Evolutionary conservation across 805 yeast species (phyloP), one percentile per base, ranked within the genome.

Genomic region (Kuraishia capsulata): DNA sequence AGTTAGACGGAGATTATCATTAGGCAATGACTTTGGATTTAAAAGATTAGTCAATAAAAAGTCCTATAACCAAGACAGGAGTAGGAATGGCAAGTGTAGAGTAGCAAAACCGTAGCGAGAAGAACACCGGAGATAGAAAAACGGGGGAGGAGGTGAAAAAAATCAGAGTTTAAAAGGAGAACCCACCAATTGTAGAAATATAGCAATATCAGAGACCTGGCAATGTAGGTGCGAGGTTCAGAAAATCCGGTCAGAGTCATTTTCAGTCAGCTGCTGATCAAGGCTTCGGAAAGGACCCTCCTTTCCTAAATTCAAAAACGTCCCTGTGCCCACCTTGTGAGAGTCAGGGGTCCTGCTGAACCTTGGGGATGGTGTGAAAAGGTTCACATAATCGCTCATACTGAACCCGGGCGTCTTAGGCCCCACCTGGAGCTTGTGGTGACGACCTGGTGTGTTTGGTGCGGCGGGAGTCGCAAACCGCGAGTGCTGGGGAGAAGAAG

Each of bases 371-470:
- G 92, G 92, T 1, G 89, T 78, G 53, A 80, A 79, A 44, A 82
- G 69, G 52, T 85, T 81, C 29, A 86, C 81, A 54, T 83, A 85
- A 53, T 85, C 95, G 52, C 76, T 79, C 78, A 85, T 76, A 56
- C 85, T 84, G 62, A 85, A 84, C 2, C 81, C 82, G 1, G 81
- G 81, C 0, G 84, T 81, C 45, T 59, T 57, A 28, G 48, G 49
- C 4, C 49, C 50, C 14, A 6, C 71, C 57, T 23, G 9, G 14
- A 23, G 36, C 28, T 19, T 6, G 19, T 20, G 28, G 17, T 25
- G 20, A 9, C 28, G 16, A 16, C 35, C 35, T 4, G 40, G 36
- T 14, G 35, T 38, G 21, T 41, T 45, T 14, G 62, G 60, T 3
- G 55, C 48, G 21, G 47, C 52, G 24, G 67, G 65, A 11, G 69